Evolutionary conservation across 345 rosid species (phyloP).

Genomic region (Eucalyptus cladocalyx): DNA sequence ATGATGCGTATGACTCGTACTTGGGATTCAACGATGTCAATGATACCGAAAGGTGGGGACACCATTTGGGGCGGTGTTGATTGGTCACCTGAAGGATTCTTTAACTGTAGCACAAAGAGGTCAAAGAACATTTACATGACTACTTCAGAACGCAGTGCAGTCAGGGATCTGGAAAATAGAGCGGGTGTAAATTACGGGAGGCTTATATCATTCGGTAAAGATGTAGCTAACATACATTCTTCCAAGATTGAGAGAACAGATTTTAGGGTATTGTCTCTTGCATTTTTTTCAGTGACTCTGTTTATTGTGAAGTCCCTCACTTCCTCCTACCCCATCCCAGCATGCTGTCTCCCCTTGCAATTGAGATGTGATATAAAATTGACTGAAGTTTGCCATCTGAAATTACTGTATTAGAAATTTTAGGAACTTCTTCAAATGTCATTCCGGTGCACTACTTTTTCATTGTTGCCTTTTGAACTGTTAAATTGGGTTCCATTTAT

Average conservation of each 20-base stretch:
- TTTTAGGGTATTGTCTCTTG: slow-evolving; percentile 34
- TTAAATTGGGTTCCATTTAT: background rate
- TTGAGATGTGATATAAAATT: background rate
- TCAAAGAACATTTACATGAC: slow-evolving; percentile 7
- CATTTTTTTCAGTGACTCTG: background rate
- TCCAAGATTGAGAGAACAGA: slow-evolving; percentile 35
- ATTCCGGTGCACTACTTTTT: background rate
- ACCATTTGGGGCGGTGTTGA: slow-evolving; percentile 62
- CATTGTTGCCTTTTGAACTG: background rate
- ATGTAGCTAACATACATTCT: slow-evolving; percentile 29
- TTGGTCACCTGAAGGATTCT: slow-evolving; percentile 53
- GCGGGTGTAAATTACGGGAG: slow-evolving; percentile 39
- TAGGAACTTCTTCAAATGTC: background rate
- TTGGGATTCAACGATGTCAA: slow-evolving; percentile 70
- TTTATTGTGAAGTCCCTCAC: background rate
- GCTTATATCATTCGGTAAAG: slow-evolving; percentile 56
- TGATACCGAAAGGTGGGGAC: slow-evolving; percentile 72
- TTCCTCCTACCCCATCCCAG: background rate
- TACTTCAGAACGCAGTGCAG: background rate
- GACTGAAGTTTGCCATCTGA: background rate
- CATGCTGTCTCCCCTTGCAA: background rate
- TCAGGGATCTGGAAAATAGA: background rate
- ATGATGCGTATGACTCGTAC: slow-evolving; percentile 59
- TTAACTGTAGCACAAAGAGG: slow-evolving; percentile 10
- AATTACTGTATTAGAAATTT: background rate